Percentiles rank a stretch among this genome's conserved stretches.
Evolutionary conservation across 768 basidiomycete species (phyloP).

Genomic region (Candolleomyces efflorescens): DNA sequence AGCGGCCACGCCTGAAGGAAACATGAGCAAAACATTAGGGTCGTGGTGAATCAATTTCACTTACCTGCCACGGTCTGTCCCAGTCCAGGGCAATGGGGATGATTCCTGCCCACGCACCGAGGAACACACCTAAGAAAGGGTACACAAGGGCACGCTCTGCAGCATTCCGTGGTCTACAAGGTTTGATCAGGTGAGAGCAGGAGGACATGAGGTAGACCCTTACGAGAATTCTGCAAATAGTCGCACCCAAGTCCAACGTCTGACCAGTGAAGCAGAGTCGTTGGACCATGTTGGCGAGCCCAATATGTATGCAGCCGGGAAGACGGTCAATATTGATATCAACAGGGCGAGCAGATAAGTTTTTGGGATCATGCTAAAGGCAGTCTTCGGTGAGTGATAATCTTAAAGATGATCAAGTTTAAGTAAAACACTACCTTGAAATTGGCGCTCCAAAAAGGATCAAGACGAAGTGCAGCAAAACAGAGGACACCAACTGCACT

Average conservation of each 20-base stretch:
- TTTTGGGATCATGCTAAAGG: constrained; percentile 28
- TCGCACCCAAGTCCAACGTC: constrained; percentile 67
- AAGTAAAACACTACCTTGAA: constrained; percentile 39
- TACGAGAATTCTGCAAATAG: constrained; percentile 82
- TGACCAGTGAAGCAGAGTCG: constrained; percentile 39
- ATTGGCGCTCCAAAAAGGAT: constrained; percentile 78
- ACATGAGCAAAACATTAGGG: constrained; percentile 6
- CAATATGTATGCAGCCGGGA: constrained; percentile 66
- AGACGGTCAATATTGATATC: constrained; percentile 59
- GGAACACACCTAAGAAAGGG: constrained; percentile 64
- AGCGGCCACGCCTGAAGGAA: constrained; percentile 72
- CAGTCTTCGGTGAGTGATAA: background rate
- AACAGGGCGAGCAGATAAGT: constrained; percentile 71
- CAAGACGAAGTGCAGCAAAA: constrained; percentile 43
- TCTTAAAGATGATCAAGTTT: background rate
- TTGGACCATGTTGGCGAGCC: constrained; percentile 53
- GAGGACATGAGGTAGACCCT: constrained; percentile 27
- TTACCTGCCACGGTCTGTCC: constrained; percentile 96
- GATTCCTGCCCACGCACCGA: constrained; percentile 79
- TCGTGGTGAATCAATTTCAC: constrained; percentile 17
- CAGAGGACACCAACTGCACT: constrained; percentile 47
- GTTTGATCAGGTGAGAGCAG: background rate
- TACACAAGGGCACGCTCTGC: constrained; percentile 78
- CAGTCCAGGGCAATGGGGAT: constrained; percentile 91
- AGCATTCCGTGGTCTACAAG: constrained; percentile 48